Conservation (phyloP, 495 filamentous ascomycete species). For the Haplographium delicatum region DNA sequence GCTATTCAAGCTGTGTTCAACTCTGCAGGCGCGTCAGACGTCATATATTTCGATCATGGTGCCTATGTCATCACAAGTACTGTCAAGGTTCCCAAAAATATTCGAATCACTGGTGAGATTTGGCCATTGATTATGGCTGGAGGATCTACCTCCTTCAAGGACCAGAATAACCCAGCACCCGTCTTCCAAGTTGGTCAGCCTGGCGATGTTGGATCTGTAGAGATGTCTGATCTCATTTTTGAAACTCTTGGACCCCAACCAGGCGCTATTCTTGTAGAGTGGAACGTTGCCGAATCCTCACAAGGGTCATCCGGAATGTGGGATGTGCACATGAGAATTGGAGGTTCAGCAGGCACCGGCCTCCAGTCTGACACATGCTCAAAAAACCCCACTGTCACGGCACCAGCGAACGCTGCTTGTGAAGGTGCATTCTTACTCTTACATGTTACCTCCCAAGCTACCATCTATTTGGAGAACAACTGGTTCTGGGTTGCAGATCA, state of each 20-base stretch:
- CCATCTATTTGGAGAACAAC: constrained; percentile 81
- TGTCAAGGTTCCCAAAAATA: constrained; percentile 72
- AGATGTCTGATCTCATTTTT: constrained; percentile 82
- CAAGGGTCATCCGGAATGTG: constrained; percentile 77
- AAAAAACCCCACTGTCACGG: constrained; percentile 58
- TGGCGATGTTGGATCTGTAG: constrained; percentile 72
- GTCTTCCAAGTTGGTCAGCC: constrained; percentile 74
- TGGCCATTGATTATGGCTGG: constrained; percentile 86
- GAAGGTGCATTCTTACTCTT: constrained; percentile 77
- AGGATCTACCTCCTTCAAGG: constrained; percentile 56
- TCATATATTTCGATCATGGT: constrained; percentile 91
- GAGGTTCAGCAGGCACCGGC: constrained; percentile 74
- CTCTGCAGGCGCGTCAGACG: constrained; percentile 49
- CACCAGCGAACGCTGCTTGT: constrained; percentile 47
- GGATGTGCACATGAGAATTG: constrained; percentile 87
- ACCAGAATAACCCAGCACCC: constrained; percentile 62
- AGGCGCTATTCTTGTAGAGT: constrained; percentile 85
- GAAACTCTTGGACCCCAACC: constrained; percentile 71
- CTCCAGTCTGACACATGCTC: constrained; percentile 71
- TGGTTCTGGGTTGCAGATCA: constrained; percentile 98
- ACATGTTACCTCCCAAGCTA: constrained; percentile 65
- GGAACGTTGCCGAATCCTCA: constrained; percentile 68
- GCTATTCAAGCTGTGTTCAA: constrained; percentile 68
- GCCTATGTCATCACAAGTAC: constrained; percentile 76
- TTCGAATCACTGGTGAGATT: constrained; percentile 83